A percentile compares a stretch with the other conserved stretches of the same genome.
Evolutionary conservation across 2,329 filamentous ascomycete species (phyloP).

Genomic region (Xylaria sp.): DNA sequence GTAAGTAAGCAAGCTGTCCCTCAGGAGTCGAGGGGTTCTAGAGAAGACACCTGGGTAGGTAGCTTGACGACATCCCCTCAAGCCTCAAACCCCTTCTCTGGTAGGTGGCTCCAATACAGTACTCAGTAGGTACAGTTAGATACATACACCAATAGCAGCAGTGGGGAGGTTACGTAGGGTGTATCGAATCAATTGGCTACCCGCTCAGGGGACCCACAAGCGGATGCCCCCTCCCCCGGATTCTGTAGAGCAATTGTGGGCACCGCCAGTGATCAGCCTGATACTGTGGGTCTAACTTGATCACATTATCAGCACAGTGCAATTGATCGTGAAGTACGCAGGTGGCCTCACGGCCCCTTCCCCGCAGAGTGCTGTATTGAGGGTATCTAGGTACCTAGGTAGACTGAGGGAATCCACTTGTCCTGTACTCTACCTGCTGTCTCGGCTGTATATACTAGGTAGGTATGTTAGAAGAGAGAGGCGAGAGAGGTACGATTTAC

Average conservation of each 20-base stretch:
- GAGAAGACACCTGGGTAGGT: conserved; percentile 29
- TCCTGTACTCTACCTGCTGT: too few relatives aligned
- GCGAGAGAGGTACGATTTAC: too few relatives aligned
- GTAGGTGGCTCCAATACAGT: too few relatives aligned
- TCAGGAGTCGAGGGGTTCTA: conserved; percentile 31
- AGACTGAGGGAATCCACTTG: too few relatives aligned
- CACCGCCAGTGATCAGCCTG: conserved; percentile 38
- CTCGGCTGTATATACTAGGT: too few relatives aligned
- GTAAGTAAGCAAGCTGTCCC: conserved; percentile 34
- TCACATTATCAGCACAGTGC: conserved; percentile 34
- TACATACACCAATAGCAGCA: conserved; percentile 11
- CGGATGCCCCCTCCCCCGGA: conserved; percentile 45
- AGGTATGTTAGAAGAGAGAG: too few relatives aligned
- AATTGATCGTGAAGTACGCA: neutral
- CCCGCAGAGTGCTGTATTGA: too few relatives aligned
- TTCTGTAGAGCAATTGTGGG: conserved; percentile 37
- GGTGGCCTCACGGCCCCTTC: too few relatives aligned
- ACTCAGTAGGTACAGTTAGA: too few relatives aligned
- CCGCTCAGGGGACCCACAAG: conserved; percentile 11
- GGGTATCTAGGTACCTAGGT: too few relatives aligned
- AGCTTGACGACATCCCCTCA: conserved; percentile 22
- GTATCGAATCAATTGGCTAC: conserved; percentile 36
- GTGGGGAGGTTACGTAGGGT: conserved; percentile 34
- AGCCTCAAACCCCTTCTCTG: conserved; percentile 16
- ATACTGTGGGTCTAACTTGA: conserved; percentile 37